Evolutionary conservation across 805 yeast species (phyloP), one percentile per base, ranked within the genome.

Genomic region (Dipodascus albidus): DNA sequence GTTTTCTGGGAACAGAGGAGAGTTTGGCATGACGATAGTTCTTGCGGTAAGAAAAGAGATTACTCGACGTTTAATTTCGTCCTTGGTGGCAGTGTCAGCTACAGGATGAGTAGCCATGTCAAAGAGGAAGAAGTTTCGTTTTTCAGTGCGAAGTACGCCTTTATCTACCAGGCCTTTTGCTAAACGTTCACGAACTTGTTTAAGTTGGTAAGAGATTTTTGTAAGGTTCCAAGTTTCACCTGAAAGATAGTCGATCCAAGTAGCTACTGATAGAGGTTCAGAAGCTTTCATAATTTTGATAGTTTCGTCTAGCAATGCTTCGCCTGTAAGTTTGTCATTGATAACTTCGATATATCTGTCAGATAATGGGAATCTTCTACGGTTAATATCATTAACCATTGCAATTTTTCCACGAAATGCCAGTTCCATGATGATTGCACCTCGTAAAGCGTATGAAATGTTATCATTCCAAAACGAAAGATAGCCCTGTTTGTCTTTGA

Each of bases 91-190:
- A 48, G 84, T 77, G 68, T 93, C 99, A 31, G 90, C 84, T 14
- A 93, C 80, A 4, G 99, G 99, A 69, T 95, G 99, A 6, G 99
- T 93, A 27, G 99, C 96, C 97, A 93, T 93, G 69, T 93, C 99
- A 62, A 93, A 93, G 52, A 93, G 73, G 63, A 93, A 81, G 67
- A 93, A 93, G 71, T 88, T 93, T 67, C 90, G 88, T 68, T 95
- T 81, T 70, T 93, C 99, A 4, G 99, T 93, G 72, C 96, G 83
- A 64, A 95, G 77, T 49, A 93, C 83, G 21, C 99, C 98, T 71
- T 93, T 93, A 69, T 93, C 99, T 41, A 95, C 99, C 52, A 93
- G 75, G 0, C 99, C 99, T 70, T 93, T 93, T 53, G 96, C 95
- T 58, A 93, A 75, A 61, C 99, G 78, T 70, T 93, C 99, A 65